Evolutionary conservation across 2,329 filamentous ascomycete species (phyloP).

Genomic region (Cordyceps javanica): DNA sequence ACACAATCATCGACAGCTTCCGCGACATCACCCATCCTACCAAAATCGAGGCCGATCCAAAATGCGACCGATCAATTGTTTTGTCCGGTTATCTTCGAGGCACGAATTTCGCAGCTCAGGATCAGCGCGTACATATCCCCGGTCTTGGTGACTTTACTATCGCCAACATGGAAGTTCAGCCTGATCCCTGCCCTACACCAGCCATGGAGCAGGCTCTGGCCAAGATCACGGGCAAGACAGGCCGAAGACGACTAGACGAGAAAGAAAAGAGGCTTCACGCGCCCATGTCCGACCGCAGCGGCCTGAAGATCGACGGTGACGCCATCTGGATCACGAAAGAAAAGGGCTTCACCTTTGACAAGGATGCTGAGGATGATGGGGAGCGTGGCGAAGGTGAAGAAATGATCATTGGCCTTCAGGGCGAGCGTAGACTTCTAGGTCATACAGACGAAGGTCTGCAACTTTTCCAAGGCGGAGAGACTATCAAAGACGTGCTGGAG

Average conservation of each 20-base stretch:
- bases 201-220: constrained; percentile 81
- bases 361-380: constrained; percentile 51
- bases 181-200: constrained; percentile 93
- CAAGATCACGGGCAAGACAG: constrained; percentile 77
- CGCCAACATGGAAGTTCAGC: constrained; percentile 75
- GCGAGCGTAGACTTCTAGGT: constrained; percentile 73
- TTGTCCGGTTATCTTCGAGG: constrained; percentile 91
- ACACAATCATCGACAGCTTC: constrained; percentile 88
- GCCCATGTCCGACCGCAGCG: constrained; percentile 96
- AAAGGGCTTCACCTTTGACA: constrained; percentile 69
- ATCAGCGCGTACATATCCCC: constrained; percentile 84
- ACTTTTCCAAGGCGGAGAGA: constrained; percentile 73
- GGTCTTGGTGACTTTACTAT: constrained; percentile 87
- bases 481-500: constrained; percentile 50
- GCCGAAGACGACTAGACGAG: constrained; percentile 76
- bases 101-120: constrained; percentile 83
- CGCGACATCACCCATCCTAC: constrained; percentile 92
- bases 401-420: constrained; percentile 84
- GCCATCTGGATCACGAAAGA: constrained; percentile 80
- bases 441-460: constrained; percentile 76
- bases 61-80: constrained; percentile 85
- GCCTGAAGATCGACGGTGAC: constrained; percentile 93
- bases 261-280: constrained; percentile 96
- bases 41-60: constrained; percentile 78
- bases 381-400: constrained; percentile 93